Base-by-base conservation (phyloP, 1,139 yeast genomes). In the Keqinozyma sinolaborantium region DNA sequence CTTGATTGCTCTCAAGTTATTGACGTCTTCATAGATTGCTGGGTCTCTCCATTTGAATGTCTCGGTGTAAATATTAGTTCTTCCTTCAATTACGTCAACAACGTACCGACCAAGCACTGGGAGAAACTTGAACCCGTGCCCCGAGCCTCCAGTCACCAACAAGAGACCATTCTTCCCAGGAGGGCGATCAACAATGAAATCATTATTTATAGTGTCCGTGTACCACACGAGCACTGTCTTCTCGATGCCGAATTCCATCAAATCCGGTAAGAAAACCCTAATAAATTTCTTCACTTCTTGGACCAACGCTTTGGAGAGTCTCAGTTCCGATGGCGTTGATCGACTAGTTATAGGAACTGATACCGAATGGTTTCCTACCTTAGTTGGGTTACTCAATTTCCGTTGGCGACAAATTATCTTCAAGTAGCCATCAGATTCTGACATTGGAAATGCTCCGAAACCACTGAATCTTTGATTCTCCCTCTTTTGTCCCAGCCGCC, bases 61-160 rank as follows among this genome's bases (percentile, higher is more conserved):
- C 8, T 48, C 32, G 2, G 57, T 50, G 35, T 51, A 53, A 19
- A 44, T 45, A 33, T 48, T 51, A 8, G 42, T 45, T 8, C 36
- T 33, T 5, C 51, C 51, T 32, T 46, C 44, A 16, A 58, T 30
- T 16, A 36, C 41, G 31, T 58, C 53, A 3, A 56, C 57, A 16
- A 57, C 45, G 16, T n/a, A 55, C 29, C 44, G 47, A 3, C 64
- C 64, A 24, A 58, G 35, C 5, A 57, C 60, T 6, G 53, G 55
- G 11, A 48, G 37, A 45, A 56, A 51, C 41, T 56, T 56, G 44
- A 56, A 57, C 4, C 57, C 60, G 42, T 64, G 71, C 5, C 70
- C 70, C 11, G 65, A 58, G 1, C 70, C 74, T 28, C 73, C 73
- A 35, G 63, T 52, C 4, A 64, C 66, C 14, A 69, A 53, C 28